These are phyloP conservation scores for Hericium rajendrae DNA, from an alignment of 768 basidiomycete genomes.

Conservation along the genomic window DNA sequence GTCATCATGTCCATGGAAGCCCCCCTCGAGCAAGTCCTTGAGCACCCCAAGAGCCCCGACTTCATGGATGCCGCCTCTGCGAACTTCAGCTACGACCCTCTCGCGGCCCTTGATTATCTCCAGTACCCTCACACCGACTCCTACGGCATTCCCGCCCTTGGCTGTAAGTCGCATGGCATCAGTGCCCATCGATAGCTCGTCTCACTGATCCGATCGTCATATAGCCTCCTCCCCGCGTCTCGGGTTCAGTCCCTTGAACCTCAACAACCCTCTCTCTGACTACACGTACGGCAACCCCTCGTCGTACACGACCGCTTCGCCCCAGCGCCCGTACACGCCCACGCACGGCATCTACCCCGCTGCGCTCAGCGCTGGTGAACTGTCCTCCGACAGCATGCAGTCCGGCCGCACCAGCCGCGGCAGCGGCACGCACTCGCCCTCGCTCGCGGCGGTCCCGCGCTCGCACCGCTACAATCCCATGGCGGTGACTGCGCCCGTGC, in stretches of 20 bases:
- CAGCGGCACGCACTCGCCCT: slow-evolving; percentile 51
- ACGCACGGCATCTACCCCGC: slow-evolving; percentile 62
- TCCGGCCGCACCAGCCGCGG: slow-evolving; percentile 60
- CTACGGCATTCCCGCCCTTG: slow-evolving; percentile 51
- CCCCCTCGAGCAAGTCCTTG: slow-evolving; percentile 36
- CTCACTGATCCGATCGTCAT: slow-evolving; percentile 5
- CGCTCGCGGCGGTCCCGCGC: slow-evolving; percentile 52
- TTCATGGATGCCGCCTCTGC: slow-evolving; percentile 35
- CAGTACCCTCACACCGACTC: slow-evolving; percentile 55
- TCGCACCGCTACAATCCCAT: slow-evolving; percentile 79
- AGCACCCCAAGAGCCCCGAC: slow-evolving; percentile 40
- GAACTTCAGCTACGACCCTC: slow-evolving; percentile 34
- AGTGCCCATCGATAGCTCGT: background rate
- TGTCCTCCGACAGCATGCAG: slow-evolving; percentile 61
- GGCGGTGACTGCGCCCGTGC: slow-evolving; percentile 32
- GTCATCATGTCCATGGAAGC: slow-evolving; percentile 32
- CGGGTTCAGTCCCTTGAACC: slow-evolving; percentile 53
- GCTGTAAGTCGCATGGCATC: slow-evolving; percentile 37
- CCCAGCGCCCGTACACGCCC: slow-evolving; percentile 61
- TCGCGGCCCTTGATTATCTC: slow-evolving; percentile 46
- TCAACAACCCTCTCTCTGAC: slow-evolving; percentile 48
- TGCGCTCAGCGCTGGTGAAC: slow-evolving; percentile 58
- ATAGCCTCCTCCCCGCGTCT: slow-evolving; percentile 44
- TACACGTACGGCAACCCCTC: slow-evolving; percentile 48
- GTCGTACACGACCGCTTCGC: slow-evolving; percentile 42